Evolutionary conservation across 805 yeast genomes (phyloP), one percentile per base, ranked within the genome.

Genomic region (Nakazawaea pomicola): DNA sequence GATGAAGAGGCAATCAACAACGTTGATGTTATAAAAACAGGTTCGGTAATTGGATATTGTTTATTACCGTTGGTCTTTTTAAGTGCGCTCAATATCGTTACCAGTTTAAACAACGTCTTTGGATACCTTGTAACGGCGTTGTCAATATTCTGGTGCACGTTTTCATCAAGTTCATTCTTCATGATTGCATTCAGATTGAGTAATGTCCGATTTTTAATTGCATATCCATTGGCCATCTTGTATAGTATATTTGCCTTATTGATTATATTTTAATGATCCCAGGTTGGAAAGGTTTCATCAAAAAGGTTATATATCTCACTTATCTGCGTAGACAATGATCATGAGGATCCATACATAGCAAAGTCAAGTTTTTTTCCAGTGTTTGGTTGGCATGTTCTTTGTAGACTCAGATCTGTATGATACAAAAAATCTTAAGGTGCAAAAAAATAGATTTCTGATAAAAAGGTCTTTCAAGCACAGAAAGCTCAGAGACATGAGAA

Each of bases 191-290:
- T 93, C 55, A 86, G 80, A 54, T 69, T 93, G 45, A 79, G 81
- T 38, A 86, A 89, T 51, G 95, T 91, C 48, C 78, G 99, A 54
- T 81, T 84, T 4, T 74, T 93, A 47, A 83, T 93, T 45, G 99
- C 97, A 2, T 93, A 93, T 56, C 99, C 99, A 2, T 69, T 93
- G 54, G 80, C 84, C 11, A 77, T 93, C 65, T 91, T 91, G 58
- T 93, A 93, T 69, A 79, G 90, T 43, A 90, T 91, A 3, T 93
- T 93, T 70, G 96, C 97, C 24, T 71, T 93, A 50, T 89, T 93
- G 95, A 95, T 96, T 1, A 83, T 93, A 25, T 93, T 93, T 23
- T 42, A 29, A 33, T 11, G 29, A 19, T 17, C n/a, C n/a, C n/a
- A n/a, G n/a, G n/a, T n/a, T n/a, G n/a, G n/a, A n/a, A n/a, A n/a